Conservation (phyloP, 2,329 filamentous ascomycete species). For the Dichotomopilus funicola region DNA sequence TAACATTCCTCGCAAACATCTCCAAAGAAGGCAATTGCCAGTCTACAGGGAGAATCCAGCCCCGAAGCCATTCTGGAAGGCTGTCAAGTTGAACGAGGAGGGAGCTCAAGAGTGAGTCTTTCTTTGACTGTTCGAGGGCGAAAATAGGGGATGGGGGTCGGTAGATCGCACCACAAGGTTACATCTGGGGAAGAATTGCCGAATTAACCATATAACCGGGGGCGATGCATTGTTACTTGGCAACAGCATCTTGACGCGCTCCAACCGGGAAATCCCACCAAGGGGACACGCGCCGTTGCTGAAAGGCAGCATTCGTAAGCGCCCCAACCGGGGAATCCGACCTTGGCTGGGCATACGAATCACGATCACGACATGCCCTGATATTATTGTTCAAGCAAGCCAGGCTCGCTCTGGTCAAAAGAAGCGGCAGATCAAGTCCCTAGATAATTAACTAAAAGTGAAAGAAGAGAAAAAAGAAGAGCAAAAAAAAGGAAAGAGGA, state of each 20-base stretch:
- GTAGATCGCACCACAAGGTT: background rate
- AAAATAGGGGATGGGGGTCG: background rate
- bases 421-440: background rate
- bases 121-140: background rate
- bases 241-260: background rate
- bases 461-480: no score
- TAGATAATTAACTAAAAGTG: no score
- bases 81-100: background rate
- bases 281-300: background rate
- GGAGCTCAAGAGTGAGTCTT: background rate
- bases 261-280: background rate
- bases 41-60: background rate
- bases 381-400: background rate
- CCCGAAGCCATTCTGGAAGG: background rate
- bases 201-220: conserved; percentile 1
- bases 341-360: background rate
- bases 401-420: background rate
- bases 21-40: background rate
- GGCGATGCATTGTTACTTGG: background rate
- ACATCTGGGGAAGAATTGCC: background rate
- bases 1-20: background rate
- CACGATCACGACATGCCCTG: background rate
- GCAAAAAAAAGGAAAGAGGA: no score
- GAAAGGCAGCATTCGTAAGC: background rate
- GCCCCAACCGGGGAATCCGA: background rate